Evolutionary conservation across 1,284 basidiomycete genomes (phyloP), one percentile per base, ranked within the genome.

Genomic region (Naganishia cerealis): DNA sequence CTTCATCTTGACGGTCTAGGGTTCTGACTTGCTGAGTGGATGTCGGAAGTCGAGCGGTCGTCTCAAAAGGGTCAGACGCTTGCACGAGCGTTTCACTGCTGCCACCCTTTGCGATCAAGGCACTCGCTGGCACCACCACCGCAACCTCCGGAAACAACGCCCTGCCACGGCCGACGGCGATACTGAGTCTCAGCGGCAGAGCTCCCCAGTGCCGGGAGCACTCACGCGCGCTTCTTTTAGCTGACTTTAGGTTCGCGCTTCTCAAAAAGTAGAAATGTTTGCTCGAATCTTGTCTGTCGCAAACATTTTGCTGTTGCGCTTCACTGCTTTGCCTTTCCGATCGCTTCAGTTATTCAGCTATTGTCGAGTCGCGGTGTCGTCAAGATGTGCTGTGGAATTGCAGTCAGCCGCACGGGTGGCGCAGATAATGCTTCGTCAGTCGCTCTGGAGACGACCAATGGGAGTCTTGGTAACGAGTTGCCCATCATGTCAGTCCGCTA

Each of bases 1-100:
- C 79, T 82, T 82, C 81, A 82, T 82, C 76, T 78, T 79, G 61
- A 63, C 61, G 50, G 61, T 63, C 61, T 63, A 54, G 50, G 61
- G 48, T 63, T 63, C 61, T 63, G 61, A 63, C 61, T 63, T 63
- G 50, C 38, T 57, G 24, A 33, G 26, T 54, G 50, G 61, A 40
- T 63, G 59, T 62, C 59, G 50, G 61, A 54, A 63, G 61, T 63
- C 61, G 61, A 63, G 61, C 61, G 61, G 61, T 63, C 61, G 61
- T 54, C 61, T 40, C 16, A 59, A 48, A 46, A 59, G 46, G 18
- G 26, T 24, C 29, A 21, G 26, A 36, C 15, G 18, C 40, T 16
- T 36, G 42, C 12, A 48, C 26, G 43, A 43, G n/a, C 10, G 43
- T 24, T 46, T 26, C n/a, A 18, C 24, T 26, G 21, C 12, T 13